These are phyloP conservation scores for Leucaena leucocephala DNA, from an alignment of 306 rosid species.

Conservation along the genomic window DNA sequence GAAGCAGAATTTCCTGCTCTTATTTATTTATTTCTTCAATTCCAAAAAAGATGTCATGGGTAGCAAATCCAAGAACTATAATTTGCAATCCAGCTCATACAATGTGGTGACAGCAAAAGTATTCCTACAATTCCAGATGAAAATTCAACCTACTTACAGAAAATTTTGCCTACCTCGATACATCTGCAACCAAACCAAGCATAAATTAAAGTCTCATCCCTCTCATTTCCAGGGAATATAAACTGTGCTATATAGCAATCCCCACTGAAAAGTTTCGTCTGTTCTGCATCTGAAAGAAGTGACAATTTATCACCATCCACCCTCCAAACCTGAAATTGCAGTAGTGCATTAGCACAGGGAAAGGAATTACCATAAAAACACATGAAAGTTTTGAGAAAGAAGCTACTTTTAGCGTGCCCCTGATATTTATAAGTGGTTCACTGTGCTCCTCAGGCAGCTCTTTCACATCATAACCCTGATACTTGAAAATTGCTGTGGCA, in stretches of 20 bases:
- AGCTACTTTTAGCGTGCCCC: slow-evolving; percentile 78
- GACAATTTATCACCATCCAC: slow-evolving; percentile 72
- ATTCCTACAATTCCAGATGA: slow-evolving; percentile 18
- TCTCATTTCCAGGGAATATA: slow-evolving; percentile 69
- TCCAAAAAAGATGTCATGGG: slow-evolving; percentile 6
- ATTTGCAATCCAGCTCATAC: neutral
- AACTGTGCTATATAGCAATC: slow-evolving; percentile 87
- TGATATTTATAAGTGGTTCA: slow-evolving; percentile 62
- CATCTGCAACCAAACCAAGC: slow-evolving; percentile 79
- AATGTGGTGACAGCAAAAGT: neutral
- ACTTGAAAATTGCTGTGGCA: slow-evolving; percentile 91
- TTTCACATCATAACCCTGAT: slow-evolving; percentile 88
- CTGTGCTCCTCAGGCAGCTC: slow-evolving; percentile 84
- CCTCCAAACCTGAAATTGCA: slow-evolving; percentile 76
- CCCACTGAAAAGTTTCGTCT: slow-evolving; percentile 70
- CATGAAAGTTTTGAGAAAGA: slow-evolving; percentile 30
- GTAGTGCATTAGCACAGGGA: slow-evolving; percentile 32
- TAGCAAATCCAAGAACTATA: slow-evolving; percentile 14
- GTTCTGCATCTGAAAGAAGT: slow-evolving; percentile 62
- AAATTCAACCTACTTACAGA: slow-evolving; percentile 1
- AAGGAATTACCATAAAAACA: neutral
- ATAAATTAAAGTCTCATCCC: slow-evolving; percentile 76
- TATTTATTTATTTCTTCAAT: slow-evolving; percentile 8
- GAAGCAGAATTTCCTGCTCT: slow-evolving; percentile 13
- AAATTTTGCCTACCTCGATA: slow-evolving; percentile 55